A percentile compares a stretch with the other conserved stretches of the same genome.
Conservation (phyloP, 352 stramenopile species). For the Pythium brassicae region DNA sequence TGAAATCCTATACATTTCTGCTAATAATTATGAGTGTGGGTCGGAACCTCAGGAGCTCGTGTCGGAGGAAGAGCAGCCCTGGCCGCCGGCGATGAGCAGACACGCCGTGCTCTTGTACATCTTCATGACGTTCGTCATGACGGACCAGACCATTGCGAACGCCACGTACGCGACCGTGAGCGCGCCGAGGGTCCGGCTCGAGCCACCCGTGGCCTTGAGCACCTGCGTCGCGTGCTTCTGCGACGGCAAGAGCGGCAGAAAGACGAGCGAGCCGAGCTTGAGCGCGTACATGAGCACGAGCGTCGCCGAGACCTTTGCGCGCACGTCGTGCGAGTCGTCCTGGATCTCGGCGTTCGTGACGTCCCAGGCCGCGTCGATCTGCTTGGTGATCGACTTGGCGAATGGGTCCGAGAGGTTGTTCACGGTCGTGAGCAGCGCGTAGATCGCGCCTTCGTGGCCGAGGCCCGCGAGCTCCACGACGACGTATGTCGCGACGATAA, state of each 20-base stretch:
- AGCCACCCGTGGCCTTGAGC: conserved; percentile 21
- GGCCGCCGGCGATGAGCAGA: conserved; percentile 4
- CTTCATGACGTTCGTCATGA: conserved; percentile 23
- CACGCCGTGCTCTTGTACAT: conserved; percentile 9
- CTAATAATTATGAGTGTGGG: not conserved
- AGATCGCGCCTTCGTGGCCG: conserved; percentile 40
- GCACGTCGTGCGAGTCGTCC: conserved; percentile 30
- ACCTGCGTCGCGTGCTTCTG: conserved; percentile 13
- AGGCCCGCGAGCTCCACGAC: conserved; percentile 48
- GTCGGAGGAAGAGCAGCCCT: conserved; percentile 1
- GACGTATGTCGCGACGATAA: conserved; percentile 38
- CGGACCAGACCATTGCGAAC: conserved; percentile 20
- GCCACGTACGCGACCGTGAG: conserved; percentile 20
- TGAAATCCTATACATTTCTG: not conserved
- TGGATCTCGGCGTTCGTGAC: conserved; percentile 35
- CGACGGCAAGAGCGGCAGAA: conserved; percentile 18
- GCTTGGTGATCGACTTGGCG: conserved; percentile 32
- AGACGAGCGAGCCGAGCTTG: conserved; percentile 22
- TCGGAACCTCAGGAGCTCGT: no score
- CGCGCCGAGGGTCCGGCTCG: conserved; percentile 21
- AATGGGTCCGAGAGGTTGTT: conserved; percentile 35
- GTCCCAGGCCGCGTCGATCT: conserved; percentile 26
- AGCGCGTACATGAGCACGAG: not conserved
- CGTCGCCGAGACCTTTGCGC: conserved; percentile 2
- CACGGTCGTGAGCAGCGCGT: conserved; percentile 36